phyloP scores from a whole-genome alignment of 73 alveolate genomes.

The Paramecium primaurelia region DNA sequence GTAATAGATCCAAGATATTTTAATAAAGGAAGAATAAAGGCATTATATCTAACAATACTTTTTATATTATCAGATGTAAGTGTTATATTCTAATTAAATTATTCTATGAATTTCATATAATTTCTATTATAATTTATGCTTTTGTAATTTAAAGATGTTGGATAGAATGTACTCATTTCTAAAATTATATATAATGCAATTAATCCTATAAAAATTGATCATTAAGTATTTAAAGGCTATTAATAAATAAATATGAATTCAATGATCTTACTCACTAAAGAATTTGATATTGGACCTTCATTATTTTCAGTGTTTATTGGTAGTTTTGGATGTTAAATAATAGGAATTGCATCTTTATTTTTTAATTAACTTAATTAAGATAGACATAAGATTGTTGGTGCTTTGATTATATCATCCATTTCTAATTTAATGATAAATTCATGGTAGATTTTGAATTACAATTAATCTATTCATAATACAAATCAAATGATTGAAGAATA shows the following conservation, averaged over 20 bases:
- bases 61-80: not conserved
- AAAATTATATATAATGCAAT: not conserved
- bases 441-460: not conserved
- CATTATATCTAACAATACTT: not conserved
- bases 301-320: slow-evolving; percentile 10
- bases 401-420: not conserved
- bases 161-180: not conserved
- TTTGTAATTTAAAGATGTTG: not conserved
- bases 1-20: slow-evolving; percentile 3
- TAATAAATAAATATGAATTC: slow-evolving; percentile 21
- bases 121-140: not conserved
- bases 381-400: not conserved
- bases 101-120: not conserved
- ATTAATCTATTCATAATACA: not conserved
- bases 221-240: not conserved
- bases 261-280: not conserved
- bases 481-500: not conserved
- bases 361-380: not conserved
- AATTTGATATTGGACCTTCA: slow-evolving; percentile 17
- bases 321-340: not conserved
- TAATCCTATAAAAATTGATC: not conserved
- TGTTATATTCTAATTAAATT: not conserved
- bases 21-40: not conserved
- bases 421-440: not conserved
- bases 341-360: slow-evolving; percentile 6